Conservation (phyloP, 768 basidiomycete genomes). For the Collybia nuda region DNA sequence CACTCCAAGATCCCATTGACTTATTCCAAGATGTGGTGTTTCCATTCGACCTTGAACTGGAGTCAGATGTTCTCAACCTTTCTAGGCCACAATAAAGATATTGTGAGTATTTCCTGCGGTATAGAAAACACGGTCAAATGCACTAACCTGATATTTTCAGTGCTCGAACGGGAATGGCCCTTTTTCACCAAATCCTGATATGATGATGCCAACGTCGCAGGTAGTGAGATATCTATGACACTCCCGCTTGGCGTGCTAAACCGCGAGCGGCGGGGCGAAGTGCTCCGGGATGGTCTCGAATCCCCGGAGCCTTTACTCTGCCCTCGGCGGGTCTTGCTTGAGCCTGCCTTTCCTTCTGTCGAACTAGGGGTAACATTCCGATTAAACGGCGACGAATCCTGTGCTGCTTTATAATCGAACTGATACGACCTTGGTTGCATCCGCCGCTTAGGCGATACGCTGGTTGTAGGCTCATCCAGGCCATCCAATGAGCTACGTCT, state of each 20-base stretch:
- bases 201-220: not conserved
- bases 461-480: constrained; percentile 3
- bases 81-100: not conserved
- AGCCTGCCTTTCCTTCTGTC: constrained; percentile 4
- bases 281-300: constrained; percentile 6
- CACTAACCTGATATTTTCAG: not conserved
- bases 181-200: not conserved
- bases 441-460: constrained; percentile 3
- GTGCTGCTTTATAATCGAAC: constrained; percentile 17
- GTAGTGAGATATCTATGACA: constrained; percentile 15
- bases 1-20: constrained; percentile 5
- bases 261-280: constrained; percentile 7
- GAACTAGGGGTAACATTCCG: not conserved
- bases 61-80: not conserved
- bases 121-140: not conserved
- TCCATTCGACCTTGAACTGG: no score
- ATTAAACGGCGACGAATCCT: constrained; percentile 13
- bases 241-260: constrained; percentile 6
- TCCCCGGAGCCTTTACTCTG: constrained; percentile 3
- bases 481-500: constrained; percentile 14
- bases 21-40: not conserved
- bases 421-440: constrained; percentile 23
- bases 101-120: not conserved
- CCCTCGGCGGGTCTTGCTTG: constrained; percentile 6
- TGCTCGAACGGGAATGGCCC: not conserved